These are phyloP conservation scores for Gliomastix tumulicola DNA, from an alignment of 2,329 filamentous ascomycete species.

Conservation along the genomic window DNA sequence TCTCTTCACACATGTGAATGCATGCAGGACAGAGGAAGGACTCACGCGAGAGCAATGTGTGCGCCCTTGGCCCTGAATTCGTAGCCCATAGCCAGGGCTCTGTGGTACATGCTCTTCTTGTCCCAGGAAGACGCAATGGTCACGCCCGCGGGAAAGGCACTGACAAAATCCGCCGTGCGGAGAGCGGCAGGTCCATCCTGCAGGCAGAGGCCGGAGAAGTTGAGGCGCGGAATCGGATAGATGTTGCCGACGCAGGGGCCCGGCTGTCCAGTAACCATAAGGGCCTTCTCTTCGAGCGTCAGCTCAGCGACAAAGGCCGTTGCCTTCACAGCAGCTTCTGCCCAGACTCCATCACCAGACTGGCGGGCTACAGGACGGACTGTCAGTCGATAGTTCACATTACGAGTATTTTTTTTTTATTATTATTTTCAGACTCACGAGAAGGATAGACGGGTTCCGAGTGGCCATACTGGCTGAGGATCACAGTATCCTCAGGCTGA, in stretches of 20 bases:
- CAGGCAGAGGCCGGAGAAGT: slow-evolving; percentile 34
- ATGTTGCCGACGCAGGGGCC: slow-evolving; percentile 27
- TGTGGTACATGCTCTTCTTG: slow-evolving; percentile 57
- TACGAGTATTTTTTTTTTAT: no score
- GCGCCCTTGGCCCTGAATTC: slow-evolving; percentile 70
- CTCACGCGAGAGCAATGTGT: slow-evolving; percentile 60
- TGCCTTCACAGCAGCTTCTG: slow-evolving; percentile 26
- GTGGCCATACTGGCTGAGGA: slow-evolving; percentile 29
- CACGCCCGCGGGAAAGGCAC: slow-evolving; percentile 46
- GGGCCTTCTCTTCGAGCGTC: slow-evolving; percentile 19
- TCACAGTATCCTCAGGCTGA: slow-evolving; percentile 32
- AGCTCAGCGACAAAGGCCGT: slow-evolving; percentile 19
- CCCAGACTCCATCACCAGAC: slow-evolving; percentile 25
- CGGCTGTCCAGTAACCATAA: slow-evolving; percentile 23
- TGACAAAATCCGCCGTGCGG: slow-evolving; percentile 32
- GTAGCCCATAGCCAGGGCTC: slow-evolving; percentile 40
- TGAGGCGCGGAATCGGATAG: slow-evolving; percentile 27
- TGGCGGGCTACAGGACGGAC: slow-evolving; percentile 17
- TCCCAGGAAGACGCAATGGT: slow-evolving; percentile 62
- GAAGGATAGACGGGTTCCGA: slow-evolving; percentile 26
- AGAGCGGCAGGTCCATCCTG: slow-evolving; percentile 24
- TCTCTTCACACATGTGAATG: background rate
- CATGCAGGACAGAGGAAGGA: background rate
- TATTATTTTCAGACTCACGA: no score
- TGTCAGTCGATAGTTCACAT: no score